Conservation (phyloP, 2,329 filamentous ascomycete species). For the Xylogone sp. region DNA sequence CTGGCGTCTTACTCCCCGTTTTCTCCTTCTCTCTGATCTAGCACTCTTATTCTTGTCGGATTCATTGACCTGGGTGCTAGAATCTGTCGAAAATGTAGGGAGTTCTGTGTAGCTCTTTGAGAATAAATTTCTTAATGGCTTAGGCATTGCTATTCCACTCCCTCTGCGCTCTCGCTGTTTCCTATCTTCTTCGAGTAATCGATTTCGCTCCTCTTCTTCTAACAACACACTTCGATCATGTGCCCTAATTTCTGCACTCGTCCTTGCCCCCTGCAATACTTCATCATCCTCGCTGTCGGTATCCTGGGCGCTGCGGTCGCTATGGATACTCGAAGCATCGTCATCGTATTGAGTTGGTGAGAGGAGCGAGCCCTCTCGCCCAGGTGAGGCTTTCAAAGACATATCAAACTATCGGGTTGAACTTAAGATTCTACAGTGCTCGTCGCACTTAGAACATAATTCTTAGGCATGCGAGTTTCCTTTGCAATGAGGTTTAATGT, state of each 20-base stretch:
- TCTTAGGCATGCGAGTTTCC: neutral
- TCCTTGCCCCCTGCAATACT: conserved; percentile 60
- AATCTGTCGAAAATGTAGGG: conserved; percentile 24
- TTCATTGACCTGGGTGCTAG: conserved; percentile 1
- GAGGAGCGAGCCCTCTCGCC: conserved; percentile 20
- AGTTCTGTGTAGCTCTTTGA: conserved; percentile 22
- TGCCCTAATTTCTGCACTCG: conserved; percentile 64
- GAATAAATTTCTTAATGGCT: conserved; percentile 36
- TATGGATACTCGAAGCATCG: conserved; percentile 64
- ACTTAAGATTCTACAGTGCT: neutral
- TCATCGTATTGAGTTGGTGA: conserved; percentile 26
- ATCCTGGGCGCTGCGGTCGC: conserved; percentile 63
- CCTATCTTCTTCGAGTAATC: conserved; percentile 51
- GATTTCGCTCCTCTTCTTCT: conserved; percentile 70
- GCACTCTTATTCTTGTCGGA: conserved; percentile 3
- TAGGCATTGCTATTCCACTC: conserved; percentile 20
- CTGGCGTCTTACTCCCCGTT: conserved; percentile 42
- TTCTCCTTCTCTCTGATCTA: conserved; percentile 39
- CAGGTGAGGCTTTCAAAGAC: neutral
- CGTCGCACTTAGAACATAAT: neutral
- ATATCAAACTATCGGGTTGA: neutral
- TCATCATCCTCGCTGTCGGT: conserved; percentile 75
- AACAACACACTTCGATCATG: conserved; percentile 69
- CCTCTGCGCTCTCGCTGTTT: conserved; percentile 35
- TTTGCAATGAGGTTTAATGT: neutral